Conservation (phyloP, 2,329 filamentous ascomycete genomes). For the Epichloe coenophiala region DNA sequence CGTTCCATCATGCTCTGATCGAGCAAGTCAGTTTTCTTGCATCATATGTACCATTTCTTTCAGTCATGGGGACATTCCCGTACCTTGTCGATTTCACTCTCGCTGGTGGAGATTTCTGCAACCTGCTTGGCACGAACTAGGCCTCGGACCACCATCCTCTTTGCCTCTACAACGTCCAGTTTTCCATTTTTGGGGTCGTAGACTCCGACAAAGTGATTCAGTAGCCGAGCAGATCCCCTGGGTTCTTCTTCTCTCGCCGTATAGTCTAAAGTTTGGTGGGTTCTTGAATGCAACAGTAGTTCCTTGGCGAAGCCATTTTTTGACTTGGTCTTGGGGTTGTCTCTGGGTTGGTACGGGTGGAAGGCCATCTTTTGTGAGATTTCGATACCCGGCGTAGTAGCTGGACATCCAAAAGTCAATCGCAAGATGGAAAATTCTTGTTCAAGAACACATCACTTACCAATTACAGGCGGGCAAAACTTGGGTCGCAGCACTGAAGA, state of each 20-base stretch:
- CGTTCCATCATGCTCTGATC: constrained; percentile 43
- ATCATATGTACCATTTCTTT: not conserved
- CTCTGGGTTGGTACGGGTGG: constrained; percentile 32
- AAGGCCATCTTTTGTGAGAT: constrained; percentile 27
- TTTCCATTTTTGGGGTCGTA: constrained; percentile 47
- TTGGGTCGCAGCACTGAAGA: constrained; percentile 31
- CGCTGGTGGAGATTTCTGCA: constrained; percentile 30
- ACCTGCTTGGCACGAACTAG: constrained; percentile 42
- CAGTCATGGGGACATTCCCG: not conserved
- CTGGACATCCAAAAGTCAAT: constrained; percentile 10
- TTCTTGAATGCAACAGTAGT: constrained; percentile 43
- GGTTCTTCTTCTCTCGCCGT: constrained; percentile 36
- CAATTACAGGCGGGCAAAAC: constrained; percentile 38
- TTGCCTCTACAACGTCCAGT: constrained; percentile 47
- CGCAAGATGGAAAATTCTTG: too few relatives aligned
- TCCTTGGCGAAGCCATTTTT: constrained; percentile 30
- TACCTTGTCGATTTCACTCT: constrained; percentile 18
- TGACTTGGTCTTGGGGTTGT: constrained; percentile 19
- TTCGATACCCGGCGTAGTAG: constrained; percentile 22
- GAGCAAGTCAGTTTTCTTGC: constrained; percentile 11
- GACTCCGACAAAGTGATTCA: constrained; percentile 53
- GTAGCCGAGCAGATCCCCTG: constrained; percentile 19
- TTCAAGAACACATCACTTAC: constrained; percentile 17
- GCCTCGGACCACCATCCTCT: constrained; percentile 49
- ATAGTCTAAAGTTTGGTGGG: constrained; percentile 45